Evolutionary conservation across 2,329 filamentous ascomycete genomes (phyloP).

Genomic region (Exserohilum rostratum): DNA sequence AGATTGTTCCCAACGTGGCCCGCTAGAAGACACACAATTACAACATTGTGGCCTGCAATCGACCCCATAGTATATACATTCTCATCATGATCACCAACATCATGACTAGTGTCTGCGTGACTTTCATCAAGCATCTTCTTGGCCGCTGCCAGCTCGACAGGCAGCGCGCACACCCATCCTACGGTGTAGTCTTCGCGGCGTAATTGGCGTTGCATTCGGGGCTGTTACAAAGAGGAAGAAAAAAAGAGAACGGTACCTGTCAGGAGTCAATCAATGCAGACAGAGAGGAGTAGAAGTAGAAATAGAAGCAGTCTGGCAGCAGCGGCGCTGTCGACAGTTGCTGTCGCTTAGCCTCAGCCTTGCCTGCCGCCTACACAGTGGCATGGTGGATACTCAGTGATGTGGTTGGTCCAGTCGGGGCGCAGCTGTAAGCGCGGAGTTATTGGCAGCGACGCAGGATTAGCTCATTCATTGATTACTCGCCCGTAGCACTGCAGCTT

Average conservation of each 20-base stretch:
- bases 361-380: background rate
- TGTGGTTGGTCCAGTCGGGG: background rate
- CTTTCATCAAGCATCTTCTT: slow-evolving; percentile 19
- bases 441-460: background rate
- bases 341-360: background rate
- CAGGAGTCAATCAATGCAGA: background rate
- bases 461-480: background rate
- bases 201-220: background rate
- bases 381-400: too few species aligned
- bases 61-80: slow-evolving; percentile 25
- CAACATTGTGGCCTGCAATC: slow-evolving; percentile 40
- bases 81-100: slow-evolving; percentile 31
- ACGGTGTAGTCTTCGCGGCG: slow-evolving; percentile 31
- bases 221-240: background rate
- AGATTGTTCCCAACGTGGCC: slow-evolving; percentile 40
- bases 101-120: slow-evolving; percentile 15
- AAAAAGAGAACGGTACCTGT: background rate
- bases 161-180: slow-evolving; percentile 45
- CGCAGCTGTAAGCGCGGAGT: background rate
- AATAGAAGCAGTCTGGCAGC: background rate
- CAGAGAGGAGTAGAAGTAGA: background rate
- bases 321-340: background rate
- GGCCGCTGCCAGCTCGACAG: slow-evolving; percentile 28
- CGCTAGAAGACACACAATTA: slow-evolving; percentile 40
- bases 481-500: slow-evolving; percentile 1